Evolutionary conservation across 1,139 yeast genomes (phyloP), one percentile per base, ranked within the genome.

Genomic region (Debaryomycetaceae sp.): DNA sequence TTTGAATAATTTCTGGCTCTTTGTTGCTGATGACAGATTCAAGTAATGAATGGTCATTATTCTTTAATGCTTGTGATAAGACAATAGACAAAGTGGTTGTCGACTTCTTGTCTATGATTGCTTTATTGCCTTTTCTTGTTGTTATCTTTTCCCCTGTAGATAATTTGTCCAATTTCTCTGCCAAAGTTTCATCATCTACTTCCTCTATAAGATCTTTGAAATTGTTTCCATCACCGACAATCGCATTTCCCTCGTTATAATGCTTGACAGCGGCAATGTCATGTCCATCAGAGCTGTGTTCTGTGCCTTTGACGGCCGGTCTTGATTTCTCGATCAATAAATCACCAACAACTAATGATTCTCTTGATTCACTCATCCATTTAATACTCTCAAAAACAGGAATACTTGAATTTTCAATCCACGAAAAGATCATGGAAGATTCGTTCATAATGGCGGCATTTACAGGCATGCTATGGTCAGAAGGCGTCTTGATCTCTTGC

Each of bases 1-100:
- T 77, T 60, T 83, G 83, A 50, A 93, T 85, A 38, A 87, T 79
- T 13, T 70, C 72, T 49, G 87, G 87, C 59, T 93, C 96, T 44
- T 83, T 78, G 54, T 83, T 85, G 50, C 79, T 76, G 53, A 95
- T 74, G 8, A 95, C 96, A 1, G 89, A 80, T 62, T 95, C 98
- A 48, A 86, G 68, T 42, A 85, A 68, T 1, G 87, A 65, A 54
- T 81, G 87, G 57, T 86, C 95, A 54, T 84, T 85, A 27, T 86
- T 81, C 55, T 78, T 81, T 49, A 86, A 72, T 0, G 93, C 84
- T 64, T 86, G 95, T 1, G 88, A 68, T 45, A 86, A 70, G 8
- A 85, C 78, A 4, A 82, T 78, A 2, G 90, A 78, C 46, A 85
- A 74, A 2, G 89, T 80, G 20, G 86, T 86, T 2, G 86, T 76